Evolutionary conservation across 192 early-diverging fungal genomes (phyloP), one percentile per base, ranked within the genome.

Genomic region (Backusella mclennaniae): DNA sequence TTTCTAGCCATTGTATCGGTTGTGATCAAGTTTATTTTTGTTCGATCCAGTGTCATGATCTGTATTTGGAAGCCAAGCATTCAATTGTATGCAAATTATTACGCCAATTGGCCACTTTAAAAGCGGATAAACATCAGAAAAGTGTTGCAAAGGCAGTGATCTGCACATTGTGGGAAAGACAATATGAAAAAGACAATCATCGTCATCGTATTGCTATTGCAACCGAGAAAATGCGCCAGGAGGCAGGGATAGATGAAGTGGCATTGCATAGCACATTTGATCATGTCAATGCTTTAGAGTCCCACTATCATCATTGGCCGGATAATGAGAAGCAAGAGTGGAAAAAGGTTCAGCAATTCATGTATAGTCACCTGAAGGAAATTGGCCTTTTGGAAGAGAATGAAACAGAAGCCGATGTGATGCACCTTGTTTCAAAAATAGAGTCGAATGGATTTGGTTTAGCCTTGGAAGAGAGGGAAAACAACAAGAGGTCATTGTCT

Each of bases 381-480:
- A 68, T 83, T n/a, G 79, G 74, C 4, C 69, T 90, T 46, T 74
- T 88, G 31, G 80, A 80, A 63, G 78, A 75, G 1, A 52, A 66
- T 21, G 80, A 75, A 15, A 66, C 66, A 5, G 49, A 66, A 35
- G 82, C 74, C 26, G 86, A 88, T 49, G 73, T 93, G 29, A 85
- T 92, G 79, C 77, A 86, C 67, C 59, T 92, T 72, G 83, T 91
- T 59, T 87, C 85, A 35, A 69, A 77, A 21, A 82, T 92, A 46
- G 92, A 93, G 71, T 87, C 85, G 73, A 93, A 92, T 80, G 90
- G 89, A 1, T 93, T 93, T 83, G 92, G 92, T 3, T 77, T 93
- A 56, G 92, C 84, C 85, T 78, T 83, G 67, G 71, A 76, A 6
- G 68, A 84, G 7, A 82, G 79, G 33, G 81, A 70, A 23, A 46